These are phyloP conservation scores for Hortiboletus campestris DNA, from an alignment of 768 basidiomycete genomes.

Conservation along the genomic window DNA sequence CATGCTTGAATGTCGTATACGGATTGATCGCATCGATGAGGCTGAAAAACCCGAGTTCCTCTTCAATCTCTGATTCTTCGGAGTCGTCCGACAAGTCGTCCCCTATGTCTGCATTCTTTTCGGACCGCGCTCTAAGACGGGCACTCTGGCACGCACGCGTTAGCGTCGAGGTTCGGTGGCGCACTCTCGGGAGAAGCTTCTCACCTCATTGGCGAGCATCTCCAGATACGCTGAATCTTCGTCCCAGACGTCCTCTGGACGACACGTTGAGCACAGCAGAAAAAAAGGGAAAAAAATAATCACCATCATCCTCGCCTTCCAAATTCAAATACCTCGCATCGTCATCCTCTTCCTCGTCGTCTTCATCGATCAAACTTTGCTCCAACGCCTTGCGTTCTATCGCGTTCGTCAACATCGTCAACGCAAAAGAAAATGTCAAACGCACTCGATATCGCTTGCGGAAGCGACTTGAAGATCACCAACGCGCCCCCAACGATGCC, in stretches of 20 bases:
- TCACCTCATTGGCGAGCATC: conserved; percentile 78
- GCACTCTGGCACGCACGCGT: conserved; percentile 48
- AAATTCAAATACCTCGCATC: conserved; percentile 55
- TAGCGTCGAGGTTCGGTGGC: background rate
- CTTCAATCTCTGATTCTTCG: conserved; percentile 64
- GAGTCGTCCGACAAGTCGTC: conserved; percentile 40
- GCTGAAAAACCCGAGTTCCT: conserved; percentile 85
- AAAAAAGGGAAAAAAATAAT: conserved; percentile 5
- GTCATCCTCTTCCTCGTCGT: conserved; percentile 47
- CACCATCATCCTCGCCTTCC: conserved; percentile 64
- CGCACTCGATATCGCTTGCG: conserved; percentile 73
- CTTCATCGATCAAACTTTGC: conserved; percentile 43
- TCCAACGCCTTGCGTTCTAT: conserved; percentile 62
- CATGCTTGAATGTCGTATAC: conserved; percentile 75
- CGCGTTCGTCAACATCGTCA: background rate
- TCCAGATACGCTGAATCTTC: conserved; percentile 87
- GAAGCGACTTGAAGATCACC: conserved; percentile 74
- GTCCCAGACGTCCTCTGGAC: conserved; percentile 83
- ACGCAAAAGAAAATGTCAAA: background rate
- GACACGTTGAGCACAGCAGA: background rate
- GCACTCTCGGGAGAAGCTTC: background rate
- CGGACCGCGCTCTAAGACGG: conserved; percentile 64
- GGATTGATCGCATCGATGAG: conserved; percentile 78
- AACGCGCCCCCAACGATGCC: conserved; percentile 69
- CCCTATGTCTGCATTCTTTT: conserved; percentile 31